Conservation (phyloP, 2,329 filamentous ascomycete species). For the Claviceps lovelessii region DNA sequence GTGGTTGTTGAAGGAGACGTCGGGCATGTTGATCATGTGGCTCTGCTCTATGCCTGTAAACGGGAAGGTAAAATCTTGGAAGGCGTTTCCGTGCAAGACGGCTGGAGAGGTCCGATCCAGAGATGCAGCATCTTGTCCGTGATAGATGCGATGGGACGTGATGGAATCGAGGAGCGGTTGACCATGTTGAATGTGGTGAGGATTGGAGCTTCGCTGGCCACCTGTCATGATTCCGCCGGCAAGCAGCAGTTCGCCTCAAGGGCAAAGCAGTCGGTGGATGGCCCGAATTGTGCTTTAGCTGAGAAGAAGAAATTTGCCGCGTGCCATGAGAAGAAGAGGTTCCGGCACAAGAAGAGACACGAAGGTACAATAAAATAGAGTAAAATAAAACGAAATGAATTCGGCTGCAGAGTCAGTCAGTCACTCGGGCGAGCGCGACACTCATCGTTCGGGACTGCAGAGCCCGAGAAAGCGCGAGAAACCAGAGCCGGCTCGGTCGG, state of each 20-base stretch:
- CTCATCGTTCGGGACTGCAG: not conserved
- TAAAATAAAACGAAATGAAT: not conserved
- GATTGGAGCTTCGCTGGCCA: constrained; percentile 15
- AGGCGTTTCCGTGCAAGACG: constrained; percentile 33
- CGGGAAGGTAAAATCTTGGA: constrained; percentile 38
- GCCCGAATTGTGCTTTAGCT: not conserved
- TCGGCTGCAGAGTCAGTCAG: not conserved
- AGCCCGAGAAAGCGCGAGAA: not conserved
- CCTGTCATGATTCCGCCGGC: constrained; percentile 15
- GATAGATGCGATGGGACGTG: constrained; percentile 13
- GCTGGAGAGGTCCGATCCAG: constrained; percentile 10
- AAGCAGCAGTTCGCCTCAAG: not conserved
- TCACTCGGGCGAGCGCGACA: not conserved
- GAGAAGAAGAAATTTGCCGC: not conserved
- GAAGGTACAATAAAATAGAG: too few relatives aligned
- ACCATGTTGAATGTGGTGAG: constrained; percentile 17
- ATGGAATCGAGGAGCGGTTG: constrained; percentile 14
- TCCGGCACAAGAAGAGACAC: not conserved
- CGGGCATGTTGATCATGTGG: constrained; percentile 15
- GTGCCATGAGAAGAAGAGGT: not conserved
- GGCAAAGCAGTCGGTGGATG: not conserved
- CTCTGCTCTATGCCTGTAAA: constrained; percentile 25
- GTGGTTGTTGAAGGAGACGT: constrained; percentile 18
- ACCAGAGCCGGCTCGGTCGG: not conserved
- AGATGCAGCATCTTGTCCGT: constrained; percentile 8